Percentiles rank a stretch among this genome's conserved stretches.
Conservation (phyloP, 1,284 basidiomycete species). For the Stygiomarasmius scandens region DNA sequence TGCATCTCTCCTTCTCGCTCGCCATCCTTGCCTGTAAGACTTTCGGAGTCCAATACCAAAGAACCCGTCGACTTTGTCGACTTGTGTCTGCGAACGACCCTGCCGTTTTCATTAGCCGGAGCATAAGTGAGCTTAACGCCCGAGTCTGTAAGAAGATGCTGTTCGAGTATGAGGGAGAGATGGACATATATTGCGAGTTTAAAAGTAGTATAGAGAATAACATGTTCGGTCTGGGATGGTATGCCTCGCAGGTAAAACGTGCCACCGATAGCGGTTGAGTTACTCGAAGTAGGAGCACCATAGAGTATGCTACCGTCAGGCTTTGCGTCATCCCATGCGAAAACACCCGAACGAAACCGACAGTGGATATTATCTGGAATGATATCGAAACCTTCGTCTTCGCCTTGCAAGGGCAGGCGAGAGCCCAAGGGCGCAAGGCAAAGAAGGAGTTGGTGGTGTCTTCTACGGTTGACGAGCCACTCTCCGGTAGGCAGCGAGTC, state of each 20-base stretch:
- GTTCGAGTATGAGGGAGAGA: conserved; percentile 63
- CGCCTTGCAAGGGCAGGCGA: conserved; percentile 30
- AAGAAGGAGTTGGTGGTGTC: conserved; percentile 50
- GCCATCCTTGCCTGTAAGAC: background rate
- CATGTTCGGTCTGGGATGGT: conserved; percentile 44
- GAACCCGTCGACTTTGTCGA: conserved; percentile 16
- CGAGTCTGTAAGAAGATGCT: conserved; percentile 57
- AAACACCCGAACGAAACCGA: conserved; percentile 45
- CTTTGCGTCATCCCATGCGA: conserved; percentile 40
- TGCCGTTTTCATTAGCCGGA: background rate
- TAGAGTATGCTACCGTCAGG: conserved; percentile 39
- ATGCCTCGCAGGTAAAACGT: conserved; percentile 57
- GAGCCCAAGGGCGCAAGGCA: conserved; percentile 44
- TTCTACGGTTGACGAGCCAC: conserved; percentile 31
- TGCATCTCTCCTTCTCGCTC: conserved; percentile 18
- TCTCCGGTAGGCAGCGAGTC: conserved; percentile 36
- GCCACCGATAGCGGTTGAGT: conserved; percentile 45
- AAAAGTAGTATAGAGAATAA: conserved; percentile 49
- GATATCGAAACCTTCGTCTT: conserved; percentile 45
- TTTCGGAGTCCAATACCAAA: background rate
- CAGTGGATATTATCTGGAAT: conserved; percentile 46
- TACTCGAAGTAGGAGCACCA: conserved; percentile 34
- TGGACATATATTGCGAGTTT: conserved; percentile 58
- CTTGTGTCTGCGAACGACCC: conserved; percentile 20
- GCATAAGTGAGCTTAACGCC: conserved; percentile 47